phyloP scores from a whole-genome alignment of 2,329 filamentous ascomycete genomes.

The Bipolaris sorokiniana region DNA sequence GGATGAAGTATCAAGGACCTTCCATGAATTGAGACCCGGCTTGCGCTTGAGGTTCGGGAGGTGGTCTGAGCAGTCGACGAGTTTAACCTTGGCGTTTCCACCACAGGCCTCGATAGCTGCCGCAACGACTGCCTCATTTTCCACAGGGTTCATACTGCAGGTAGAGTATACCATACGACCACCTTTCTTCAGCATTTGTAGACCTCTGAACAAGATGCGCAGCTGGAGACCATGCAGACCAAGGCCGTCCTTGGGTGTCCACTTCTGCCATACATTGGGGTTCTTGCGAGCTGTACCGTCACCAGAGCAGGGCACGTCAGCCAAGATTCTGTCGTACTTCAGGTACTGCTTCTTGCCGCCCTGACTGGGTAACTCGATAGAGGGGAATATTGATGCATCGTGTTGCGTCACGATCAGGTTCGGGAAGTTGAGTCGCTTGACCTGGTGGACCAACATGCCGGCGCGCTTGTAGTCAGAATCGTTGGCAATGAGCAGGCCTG shows the following conservation, averaged over 20 bases:
- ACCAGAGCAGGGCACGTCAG: constrained; percentile 95
- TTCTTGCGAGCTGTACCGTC: constrained; percentile 96
- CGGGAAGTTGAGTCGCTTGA: constrained; percentile 94
- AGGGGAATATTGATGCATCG: constrained; percentile 93
- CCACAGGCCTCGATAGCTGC: constrained; percentile 90
- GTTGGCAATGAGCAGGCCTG: constrained; percentile 91
- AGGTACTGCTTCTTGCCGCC: constrained; percentile 72
- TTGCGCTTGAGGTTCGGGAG: constrained; percentile 78
- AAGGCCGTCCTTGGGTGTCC: constrained; percentile 84
- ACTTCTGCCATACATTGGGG: constrained; percentile 90
- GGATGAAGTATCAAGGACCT: constrained; percentile 67
- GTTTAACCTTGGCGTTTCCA: constrained; percentile 77
- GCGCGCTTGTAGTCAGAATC: constrained; percentile 96
- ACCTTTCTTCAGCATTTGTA: constrained; percentile 95
- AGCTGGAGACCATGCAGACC: constrained; percentile 87
- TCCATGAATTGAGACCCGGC: constrained; percentile 81
- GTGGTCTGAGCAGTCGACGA: constrained; percentile 81
- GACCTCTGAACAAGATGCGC: constrained; percentile 85
- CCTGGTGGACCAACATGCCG: constrained; percentile 96
- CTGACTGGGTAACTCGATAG: constrained; percentile 77
- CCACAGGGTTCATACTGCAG: constrained; percentile 97
- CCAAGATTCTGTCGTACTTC: constrained; percentile 95
- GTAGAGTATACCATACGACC: constrained; percentile 97
- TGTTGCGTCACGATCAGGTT: constrained; percentile 98
- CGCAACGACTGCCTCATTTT: constrained; percentile 92